A percentile compares a stretch with the other conserved stretches of the same genome.
phyloP scores from a whole-genome alignment of 768 basidiomycete genomes.

The Crucibulum laeve region DNA sequence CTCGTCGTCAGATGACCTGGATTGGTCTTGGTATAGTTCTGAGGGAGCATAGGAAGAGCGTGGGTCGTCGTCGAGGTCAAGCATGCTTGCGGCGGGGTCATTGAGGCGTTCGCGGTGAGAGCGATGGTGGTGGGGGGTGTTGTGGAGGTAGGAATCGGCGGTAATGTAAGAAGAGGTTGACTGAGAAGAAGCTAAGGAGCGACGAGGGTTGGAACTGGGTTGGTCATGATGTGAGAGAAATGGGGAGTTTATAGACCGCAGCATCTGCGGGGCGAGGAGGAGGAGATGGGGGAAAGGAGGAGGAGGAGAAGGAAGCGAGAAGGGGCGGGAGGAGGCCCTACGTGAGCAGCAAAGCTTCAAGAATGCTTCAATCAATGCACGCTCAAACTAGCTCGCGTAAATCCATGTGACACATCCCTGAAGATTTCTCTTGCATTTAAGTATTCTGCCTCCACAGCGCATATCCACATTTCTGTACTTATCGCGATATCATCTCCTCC shows the following conservation, averaged over 20 bases:
- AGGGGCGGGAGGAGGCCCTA: neutral
- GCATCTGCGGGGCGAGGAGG: slow-evolving; percentile 25
- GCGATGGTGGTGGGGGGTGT: slow-evolving; percentile 17
- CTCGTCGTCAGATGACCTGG: slow-evolving; percentile 27
- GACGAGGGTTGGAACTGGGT: slow-evolving; percentile 37
- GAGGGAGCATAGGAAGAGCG: slow-evolving; percentile 27
- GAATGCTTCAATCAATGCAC: too few species aligned
- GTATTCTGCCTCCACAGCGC: too few species aligned
- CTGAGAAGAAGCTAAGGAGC: neutral
- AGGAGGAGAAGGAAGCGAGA: slow-evolving; percentile 3
- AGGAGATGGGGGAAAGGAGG: slow-evolving; percentile 8
- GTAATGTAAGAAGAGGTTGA: neutral
- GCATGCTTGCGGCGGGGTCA: slow-evolving; percentile 45
- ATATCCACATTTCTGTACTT: too few species aligned
- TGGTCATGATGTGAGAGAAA: slow-evolving; percentile 41
- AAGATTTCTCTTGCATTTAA: too few species aligned
- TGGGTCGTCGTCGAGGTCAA: slow-evolving; percentile 55
- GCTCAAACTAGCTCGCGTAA: too few species aligned
- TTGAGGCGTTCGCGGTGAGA: slow-evolving; percentile 26
- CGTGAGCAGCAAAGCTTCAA: too few species aligned
- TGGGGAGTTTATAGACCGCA: slow-evolving; percentile 32
- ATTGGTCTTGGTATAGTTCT: slow-evolving; percentile 21
- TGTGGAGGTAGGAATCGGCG: neutral
- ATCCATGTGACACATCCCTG: too few species aligned
- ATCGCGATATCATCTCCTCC: too few species aligned